Base-by-base conservation (phyloP, 371 early-diverging fungal genomes). In the Rhizomucor pusillus region DNA sequence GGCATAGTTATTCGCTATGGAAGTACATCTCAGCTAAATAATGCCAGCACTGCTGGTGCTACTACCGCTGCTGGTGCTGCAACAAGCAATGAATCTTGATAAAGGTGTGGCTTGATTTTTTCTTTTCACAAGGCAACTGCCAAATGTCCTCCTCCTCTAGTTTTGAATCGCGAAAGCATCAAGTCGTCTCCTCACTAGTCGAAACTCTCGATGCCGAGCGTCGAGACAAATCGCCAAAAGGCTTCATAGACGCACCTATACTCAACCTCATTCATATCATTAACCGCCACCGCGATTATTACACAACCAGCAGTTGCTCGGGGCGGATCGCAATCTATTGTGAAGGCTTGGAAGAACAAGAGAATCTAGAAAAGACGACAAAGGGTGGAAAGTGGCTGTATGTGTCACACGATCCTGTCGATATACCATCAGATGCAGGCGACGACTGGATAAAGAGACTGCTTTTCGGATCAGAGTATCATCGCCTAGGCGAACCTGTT, bases 181-280 rank as follows among this genome's bases (percentile, higher is more conserved):
- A 79, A 57, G 61, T 75, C 0, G 60, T 75, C 10, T 66, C 71
- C 39, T 69, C 69, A 12, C 61, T 81, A 35, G 79, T 81, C 11
- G 66, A 76, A 51, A 71, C 71, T 23, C 54, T 81, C 29, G 78
- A 81, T 63, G 71, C 82, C 16, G 71, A 79, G 59, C 71, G 73
- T 19, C 58, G 77, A 19, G 84, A 84, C 65, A 81, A 81, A 62
- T 81, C 82, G 6, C 85, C 85, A 22, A 85, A 85, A 50, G 85
- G 85, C 6, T 79, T 72, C 37, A 75, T 85, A 25, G 86, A 85
- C 60, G 82, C 69, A 39, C 81, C 84, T 3, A 79, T 83, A 48
- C 51, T 81, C 5, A 77, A 81, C 16, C 47, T 85, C 16, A 81
- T 84, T 57, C 57, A 73, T 11, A 64, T 75, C 13, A 65, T 81